Percentiles rank a stretch among this genome's conserved stretches.
These are phyloP conservation scores for Achaetomiella virescens DNA, from an alignment of 495 filamentous ascomycete species.

Conservation along the genomic window DNA sequence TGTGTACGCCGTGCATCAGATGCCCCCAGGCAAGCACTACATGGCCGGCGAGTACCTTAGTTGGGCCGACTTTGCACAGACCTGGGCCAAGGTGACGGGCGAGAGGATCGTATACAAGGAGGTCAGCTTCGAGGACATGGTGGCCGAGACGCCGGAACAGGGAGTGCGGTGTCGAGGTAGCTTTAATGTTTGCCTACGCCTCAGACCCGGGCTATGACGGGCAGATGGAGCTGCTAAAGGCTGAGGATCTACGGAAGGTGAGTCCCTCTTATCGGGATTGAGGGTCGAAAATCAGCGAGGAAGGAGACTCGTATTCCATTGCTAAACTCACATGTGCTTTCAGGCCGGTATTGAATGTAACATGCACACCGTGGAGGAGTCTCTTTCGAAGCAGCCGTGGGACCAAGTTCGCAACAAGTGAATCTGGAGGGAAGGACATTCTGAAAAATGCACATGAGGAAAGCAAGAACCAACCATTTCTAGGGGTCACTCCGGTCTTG, in stretches of 20 bases:
- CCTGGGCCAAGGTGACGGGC: slow-evolving; percentile 29
- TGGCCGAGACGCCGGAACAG: slow-evolving; percentile 25
- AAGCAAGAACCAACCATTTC: no score
- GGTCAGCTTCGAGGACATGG: slow-evolving; percentile 32
- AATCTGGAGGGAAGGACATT: not conserved
- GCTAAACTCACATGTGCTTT: not conserved
- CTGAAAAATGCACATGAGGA: no score
- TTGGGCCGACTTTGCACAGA: slow-evolving; percentile 30
- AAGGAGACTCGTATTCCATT: no score
- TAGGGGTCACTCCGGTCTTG: no score
- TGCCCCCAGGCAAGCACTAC: slow-evolving; percentile 38
- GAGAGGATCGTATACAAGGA: slow-evolving; percentile 27
- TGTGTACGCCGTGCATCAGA: slow-evolving; percentile 38
- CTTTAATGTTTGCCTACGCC: slow-evolving; percentile 36
- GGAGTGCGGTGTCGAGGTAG: slow-evolving; percentile 31
- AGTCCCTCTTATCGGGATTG: not conserved
- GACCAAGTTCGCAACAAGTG: not conserved
- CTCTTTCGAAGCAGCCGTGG: slow-evolving; percentile 20
- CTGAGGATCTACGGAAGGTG: slow-evolving; percentile 37
- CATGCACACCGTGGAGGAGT: slow-evolving; percentile 29
- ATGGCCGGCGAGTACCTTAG: slow-evolving; percentile 35
- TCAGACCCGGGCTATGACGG: slow-evolving; percentile 39
- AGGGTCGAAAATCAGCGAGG: not conserved
- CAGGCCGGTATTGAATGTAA: slow-evolving; percentile 32
- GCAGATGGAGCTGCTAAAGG: slow-evolving; percentile 31